These are phyloP conservation scores for Pholiota microspora DNA, from an alignment of 768 basidiomycete genomes.

Conservation along the genomic window DNA sequence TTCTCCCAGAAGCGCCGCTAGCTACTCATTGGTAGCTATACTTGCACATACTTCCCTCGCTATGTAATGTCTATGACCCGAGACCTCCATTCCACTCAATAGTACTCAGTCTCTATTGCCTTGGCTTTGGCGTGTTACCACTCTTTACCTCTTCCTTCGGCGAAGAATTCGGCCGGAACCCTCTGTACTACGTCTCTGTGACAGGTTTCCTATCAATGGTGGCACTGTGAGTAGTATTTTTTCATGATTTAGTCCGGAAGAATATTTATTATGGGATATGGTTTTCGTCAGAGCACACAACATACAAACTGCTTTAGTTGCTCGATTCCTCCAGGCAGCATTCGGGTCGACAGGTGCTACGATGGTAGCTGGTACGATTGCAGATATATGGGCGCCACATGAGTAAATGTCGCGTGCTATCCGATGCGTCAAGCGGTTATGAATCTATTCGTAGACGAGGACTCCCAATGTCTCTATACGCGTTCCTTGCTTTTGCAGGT, in stretches of 20 bases:
- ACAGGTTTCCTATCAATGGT: conserved; percentile 45
- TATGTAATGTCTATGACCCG: conserved; percentile 57
- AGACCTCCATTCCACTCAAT: conserved; percentile 44
- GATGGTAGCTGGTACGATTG: conserved; percentile 68
- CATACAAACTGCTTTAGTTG: background rate
- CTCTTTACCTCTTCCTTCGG: conserved; percentile 67
- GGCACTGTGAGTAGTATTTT: background rate
- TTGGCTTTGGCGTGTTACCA: conserved; percentile 65
- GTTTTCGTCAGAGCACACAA: background rate
- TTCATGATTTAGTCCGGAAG: too few species aligned
- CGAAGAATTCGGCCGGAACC: conserved; percentile 69
- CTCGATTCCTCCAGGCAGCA: conserved; percentile 37
- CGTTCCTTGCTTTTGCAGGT: background rate
- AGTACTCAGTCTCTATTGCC: conserved; percentile 48
- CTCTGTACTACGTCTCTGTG: conserved; percentile 51
- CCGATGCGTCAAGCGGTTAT: background rate
- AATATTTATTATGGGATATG: too few species aligned
- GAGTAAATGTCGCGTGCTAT: conserved; percentile 38
- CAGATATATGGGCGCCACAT: conserved; percentile 60
- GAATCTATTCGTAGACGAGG: background rate
- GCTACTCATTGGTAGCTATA: conserved; percentile 18
- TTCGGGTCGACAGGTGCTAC: conserved; percentile 70
- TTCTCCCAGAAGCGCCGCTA: too few species aligned
- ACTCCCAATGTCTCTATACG: background rate
- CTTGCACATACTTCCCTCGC: too few species aligned